These are phyloP conservation scores for Monosporascus sp. DNA, from an alignment of 2,329 filamentous ascomycete species.

Conservation along the genomic window DNA sequence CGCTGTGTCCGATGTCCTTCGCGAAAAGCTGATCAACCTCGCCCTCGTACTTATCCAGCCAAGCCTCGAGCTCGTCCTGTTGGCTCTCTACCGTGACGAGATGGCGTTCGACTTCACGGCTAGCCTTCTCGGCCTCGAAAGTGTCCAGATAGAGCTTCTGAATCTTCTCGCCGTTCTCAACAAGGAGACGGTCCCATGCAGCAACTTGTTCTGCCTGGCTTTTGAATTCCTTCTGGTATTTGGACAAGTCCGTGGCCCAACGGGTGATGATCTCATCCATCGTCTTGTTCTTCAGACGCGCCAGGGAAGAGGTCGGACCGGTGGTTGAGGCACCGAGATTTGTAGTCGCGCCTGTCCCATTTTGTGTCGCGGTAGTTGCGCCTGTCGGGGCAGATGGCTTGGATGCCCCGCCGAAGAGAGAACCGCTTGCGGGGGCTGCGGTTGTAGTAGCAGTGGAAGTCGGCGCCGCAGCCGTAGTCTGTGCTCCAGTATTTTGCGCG, in stretches of 20 bases:
- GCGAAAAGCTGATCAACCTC: constrained; percentile 87
- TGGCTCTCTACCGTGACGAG: constrained; percentile 84
- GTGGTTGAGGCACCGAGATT: constrained; percentile 67
- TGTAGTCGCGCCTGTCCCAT: constrained; percentile 16
- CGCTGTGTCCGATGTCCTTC: constrained; percentile 69
- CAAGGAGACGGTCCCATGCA: constrained; percentile 84
- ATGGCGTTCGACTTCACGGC: constrained; percentile 89
- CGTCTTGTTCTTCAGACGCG: constrained; percentile 93
- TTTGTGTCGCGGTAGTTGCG: constrained; percentile 21
- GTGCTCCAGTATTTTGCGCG: constrained; percentile 17
- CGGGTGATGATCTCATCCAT: constrained; percentile 98
- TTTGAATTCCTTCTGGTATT: constrained; percentile 96
- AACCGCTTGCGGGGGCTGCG: constrained; percentile 25
- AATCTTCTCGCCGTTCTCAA: constrained; percentile 93
- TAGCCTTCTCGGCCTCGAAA: constrained; percentile 88
- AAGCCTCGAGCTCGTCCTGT: constrained; percentile 82
- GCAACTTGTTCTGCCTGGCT: constrained; percentile 82
- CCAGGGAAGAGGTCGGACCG: constrained; percentile 78
- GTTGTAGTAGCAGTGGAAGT: constrained; percentile 21
- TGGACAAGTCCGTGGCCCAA: constrained; percentile 91
- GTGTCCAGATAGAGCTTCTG: constrained; percentile 88
- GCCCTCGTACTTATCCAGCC: constrained; percentile 85
- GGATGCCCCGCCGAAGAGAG: constrained; percentile 24
- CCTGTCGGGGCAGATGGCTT: constrained; percentile 27
- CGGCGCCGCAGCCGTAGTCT: constrained; percentile 22